Evolutionary conservation across 768 basidiomycete genomes (phyloP).

Genomic region (Cystobasidium onofrii): DNA sequence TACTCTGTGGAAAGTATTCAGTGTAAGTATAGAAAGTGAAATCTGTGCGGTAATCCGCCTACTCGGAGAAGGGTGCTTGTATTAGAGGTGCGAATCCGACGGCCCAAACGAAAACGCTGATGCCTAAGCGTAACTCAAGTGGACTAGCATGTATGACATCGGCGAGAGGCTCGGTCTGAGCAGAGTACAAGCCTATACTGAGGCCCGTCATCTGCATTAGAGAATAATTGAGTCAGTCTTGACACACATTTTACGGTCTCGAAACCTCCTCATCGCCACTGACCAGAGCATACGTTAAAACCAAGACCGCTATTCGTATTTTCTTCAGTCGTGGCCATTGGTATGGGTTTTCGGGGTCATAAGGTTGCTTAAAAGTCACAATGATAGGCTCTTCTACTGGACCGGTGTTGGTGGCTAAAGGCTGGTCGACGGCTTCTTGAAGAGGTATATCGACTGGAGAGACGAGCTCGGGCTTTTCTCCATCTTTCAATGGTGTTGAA

Average conservation of each 20-base stretch:
- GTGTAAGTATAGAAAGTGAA: background rate
- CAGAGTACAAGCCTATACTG: conserved; percentile 7
- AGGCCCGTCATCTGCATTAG: conserved; percentile 3
- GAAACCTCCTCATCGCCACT: background rate
- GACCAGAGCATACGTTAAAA: background rate
- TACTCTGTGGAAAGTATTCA: background rate
- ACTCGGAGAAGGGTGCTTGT: conserved; percentile 16
- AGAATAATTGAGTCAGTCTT: background rate
- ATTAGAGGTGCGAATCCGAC: background rate
- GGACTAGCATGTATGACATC: background rate
- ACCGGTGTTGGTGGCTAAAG: background rate
- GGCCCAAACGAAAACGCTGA: conserved; percentile 1
- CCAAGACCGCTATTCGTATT: background rate
- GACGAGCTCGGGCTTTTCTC: background rate
- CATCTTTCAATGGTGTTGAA: background rate
- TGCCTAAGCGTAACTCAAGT: background rate
- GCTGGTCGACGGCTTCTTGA: background rate
- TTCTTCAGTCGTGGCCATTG: conserved; percentile 2
- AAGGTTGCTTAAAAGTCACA: background rate
- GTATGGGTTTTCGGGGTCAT: conserved; percentile 4
- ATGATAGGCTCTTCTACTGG: background rate
- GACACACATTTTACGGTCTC: background rate
- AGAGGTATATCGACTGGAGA: background rate
- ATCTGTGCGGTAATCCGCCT: background rate
- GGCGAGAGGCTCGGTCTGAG: background rate